Percentiles rank a stretch among this genome's conserved stretches.
Evolutionary conservation across 805 yeast species (phyloP).

Genomic region (Suhomyces kilbournensis): DNA sequence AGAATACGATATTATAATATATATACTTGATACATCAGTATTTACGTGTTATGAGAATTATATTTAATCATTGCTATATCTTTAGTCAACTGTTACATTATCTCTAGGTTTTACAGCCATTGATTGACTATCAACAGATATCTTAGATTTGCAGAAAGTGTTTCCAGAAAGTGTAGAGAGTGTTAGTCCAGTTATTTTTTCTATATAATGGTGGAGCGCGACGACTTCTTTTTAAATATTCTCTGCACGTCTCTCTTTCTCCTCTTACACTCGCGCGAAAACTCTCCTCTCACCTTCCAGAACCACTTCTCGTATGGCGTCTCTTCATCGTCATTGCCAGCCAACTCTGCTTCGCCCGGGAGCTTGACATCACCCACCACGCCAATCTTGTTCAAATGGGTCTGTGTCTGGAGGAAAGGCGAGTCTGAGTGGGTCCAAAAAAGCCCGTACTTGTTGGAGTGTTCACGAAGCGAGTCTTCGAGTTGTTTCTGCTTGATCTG

Average conservation of each 20-base stretch:
- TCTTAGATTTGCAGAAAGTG: too few species aligned
- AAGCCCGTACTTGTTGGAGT: constrained; percentile 40
- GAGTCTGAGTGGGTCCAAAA: constrained; percentile 85
- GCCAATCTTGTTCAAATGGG: constrained; percentile 65
- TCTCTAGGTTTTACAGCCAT: too few species aligned
- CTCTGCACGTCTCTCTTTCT: constrained; percentile 72
- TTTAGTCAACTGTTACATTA: too few species aligned
- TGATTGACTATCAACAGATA: too few species aligned
- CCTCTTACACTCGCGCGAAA: constrained; percentile 72
- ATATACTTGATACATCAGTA: too few species aligned
- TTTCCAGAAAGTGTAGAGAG: too few species aligned
- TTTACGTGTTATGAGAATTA: too few species aligned
- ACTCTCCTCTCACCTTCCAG: constrained; percentile 78
- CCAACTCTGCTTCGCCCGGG: constrained; percentile 32
- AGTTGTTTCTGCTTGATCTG: constrained; percentile 31
- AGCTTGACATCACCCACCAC: constrained; percentile 25
- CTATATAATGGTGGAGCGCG: not conserved
- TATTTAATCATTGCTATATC: too few species aligned
- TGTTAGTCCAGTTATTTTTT: not conserved
- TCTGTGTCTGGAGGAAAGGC: constrained; percentile 82
- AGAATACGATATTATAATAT: too few species aligned
- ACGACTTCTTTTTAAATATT: constrained; percentile 46
- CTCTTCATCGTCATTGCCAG: constrained; percentile 33
- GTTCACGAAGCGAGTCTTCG: constrained; percentile 24
- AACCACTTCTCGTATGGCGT: constrained; percentile 69